Percentiles rank a stretch among this genome's conserved stretches.
phyloP scores from a whole-genome alignment of 768 basidiomycete species.

The Psilocybe sp. region DNA sequence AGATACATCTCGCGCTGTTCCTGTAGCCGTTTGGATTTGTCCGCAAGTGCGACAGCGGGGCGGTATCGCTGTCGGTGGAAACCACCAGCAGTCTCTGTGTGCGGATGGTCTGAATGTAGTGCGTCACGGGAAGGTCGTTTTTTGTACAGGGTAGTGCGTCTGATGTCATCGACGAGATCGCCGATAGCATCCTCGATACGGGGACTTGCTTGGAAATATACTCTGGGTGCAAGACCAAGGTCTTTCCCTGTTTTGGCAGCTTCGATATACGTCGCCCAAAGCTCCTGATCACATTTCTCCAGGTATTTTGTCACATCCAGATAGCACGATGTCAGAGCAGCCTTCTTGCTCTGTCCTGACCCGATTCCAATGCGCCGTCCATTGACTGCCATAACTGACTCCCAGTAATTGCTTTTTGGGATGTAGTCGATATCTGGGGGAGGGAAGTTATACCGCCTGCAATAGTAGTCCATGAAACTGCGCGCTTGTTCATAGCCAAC shows the following conservation, averaged over 20 bases:
- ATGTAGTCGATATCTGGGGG: slow-evolving; percentile 66
- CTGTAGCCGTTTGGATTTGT: slow-evolving; percentile 59
- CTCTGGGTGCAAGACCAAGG: slow-evolving; percentile 67
- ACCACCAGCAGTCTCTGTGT: neutral
- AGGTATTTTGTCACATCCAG: slow-evolving; percentile 88
- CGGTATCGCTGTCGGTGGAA: neutral
- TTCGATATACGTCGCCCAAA: slow-evolving; percentile 73
- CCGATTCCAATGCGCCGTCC: slow-evolving; percentile 84
- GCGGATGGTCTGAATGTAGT: slow-evolving; percentile 2
- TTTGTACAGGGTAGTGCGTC: slow-evolving; percentile 58
- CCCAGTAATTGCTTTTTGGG: slow-evolving; percentile 45
- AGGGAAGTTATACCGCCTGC: slow-evolving; percentile 70
- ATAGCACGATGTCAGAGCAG: slow-evolving; percentile 68
- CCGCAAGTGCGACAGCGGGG: slow-evolving; percentile 17
- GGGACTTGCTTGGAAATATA: slow-evolving; percentile 63
- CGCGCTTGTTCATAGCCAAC: slow-evolving; percentile 74
- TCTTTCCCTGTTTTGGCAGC: slow-evolving; percentile 64
- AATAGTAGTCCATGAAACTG: slow-evolving; percentile 95
- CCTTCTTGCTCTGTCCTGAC: slow-evolving; percentile 64
- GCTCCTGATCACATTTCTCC: slow-evolving; percentile 73
- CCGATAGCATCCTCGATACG: slow-evolving; percentile 66
- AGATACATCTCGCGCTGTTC: slow-evolving; percentile 58
- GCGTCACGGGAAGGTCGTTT: slow-evolving; percentile 47
- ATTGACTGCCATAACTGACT: slow-evolving; percentile 73
- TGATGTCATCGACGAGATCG: slow-evolving; percentile 67